These are phyloP conservation scores for Colletotrichum sp. DNA, from an alignment of 2,329 filamentous ascomycete genomes.

Conservation along the genomic window DNA sequence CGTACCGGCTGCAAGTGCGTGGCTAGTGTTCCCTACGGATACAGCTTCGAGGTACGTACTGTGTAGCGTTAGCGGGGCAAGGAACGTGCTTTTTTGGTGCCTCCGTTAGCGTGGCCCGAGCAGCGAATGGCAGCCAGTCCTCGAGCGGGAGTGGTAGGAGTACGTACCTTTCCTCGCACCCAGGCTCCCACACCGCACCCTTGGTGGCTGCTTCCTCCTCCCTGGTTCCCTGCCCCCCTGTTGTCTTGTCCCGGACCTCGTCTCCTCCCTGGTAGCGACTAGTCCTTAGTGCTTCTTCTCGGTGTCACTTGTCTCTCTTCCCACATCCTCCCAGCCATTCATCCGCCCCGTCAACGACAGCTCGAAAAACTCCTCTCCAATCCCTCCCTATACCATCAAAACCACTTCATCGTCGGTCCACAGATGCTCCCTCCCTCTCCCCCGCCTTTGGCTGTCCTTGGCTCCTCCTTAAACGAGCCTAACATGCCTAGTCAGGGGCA, in stretches of 20 bases:
- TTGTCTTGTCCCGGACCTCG: conserved; percentile 14
- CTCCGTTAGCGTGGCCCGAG: neutral
- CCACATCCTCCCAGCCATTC: conserved; percentile 19
- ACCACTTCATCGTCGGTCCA: conserved; percentile 3
- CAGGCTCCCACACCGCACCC: neutral
- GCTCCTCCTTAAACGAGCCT: conserved; percentile 6
- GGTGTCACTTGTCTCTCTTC: conserved; percentile 20
- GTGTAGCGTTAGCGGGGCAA: neutral
- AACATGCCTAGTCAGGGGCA: conserved; percentile 19
- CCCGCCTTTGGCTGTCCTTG: conserved; percentile 17
- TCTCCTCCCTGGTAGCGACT: neutral
- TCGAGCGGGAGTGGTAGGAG: neutral
- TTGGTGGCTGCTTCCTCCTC: conserved; percentile 4
- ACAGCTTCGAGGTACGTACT: neutral
- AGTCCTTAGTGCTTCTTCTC: conserved; percentile 9
- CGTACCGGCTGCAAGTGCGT: neutral
- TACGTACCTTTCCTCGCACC: neutral
- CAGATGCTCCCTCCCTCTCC: conserved; percentile 7
- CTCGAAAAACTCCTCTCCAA: conserved; percentile 19
- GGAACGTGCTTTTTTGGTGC: neutral
- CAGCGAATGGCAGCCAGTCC: neutral
- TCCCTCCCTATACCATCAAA: conserved; percentile 11
- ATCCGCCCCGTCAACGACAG: conserved; percentile 8
- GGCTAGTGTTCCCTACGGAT: neutral
- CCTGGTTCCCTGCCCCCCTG: neutral